Evolutionary conservation across 139 green algal species (phyloP).

Genomic region (Coelastrella sp.): DNA sequence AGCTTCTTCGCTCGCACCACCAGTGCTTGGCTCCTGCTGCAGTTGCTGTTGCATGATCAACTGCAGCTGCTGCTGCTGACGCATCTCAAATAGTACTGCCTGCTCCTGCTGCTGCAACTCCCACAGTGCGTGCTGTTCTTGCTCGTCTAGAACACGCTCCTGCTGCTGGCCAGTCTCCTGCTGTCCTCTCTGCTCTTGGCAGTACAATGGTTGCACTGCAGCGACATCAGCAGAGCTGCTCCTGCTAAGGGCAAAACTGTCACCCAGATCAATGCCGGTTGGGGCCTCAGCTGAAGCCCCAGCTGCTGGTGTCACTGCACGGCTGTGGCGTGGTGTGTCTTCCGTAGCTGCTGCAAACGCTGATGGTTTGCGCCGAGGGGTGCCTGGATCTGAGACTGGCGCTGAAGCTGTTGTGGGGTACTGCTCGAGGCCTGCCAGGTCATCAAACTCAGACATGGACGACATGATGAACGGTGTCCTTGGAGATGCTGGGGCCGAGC

Average conservation of each 20-base stretch:
- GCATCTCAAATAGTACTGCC: constrained; percentile 20
- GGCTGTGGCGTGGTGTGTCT: neutral
- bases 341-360: neutral
- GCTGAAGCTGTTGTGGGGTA: constrained; percentile 13
- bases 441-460: neutral
- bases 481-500: constrained; percentile 22
- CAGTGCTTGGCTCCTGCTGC: constrained; percentile 11
- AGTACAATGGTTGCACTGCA: neutral
- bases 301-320: neutral
- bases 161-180: neutral
- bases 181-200: neutral
- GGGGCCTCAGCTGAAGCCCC: neutral
- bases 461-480: constrained; percentile 24
- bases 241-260: neutral
- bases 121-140: constrained; percentile 5
- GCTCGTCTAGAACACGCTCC: neutral
- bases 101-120: constrained; percentile 36
- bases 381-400: neutral
- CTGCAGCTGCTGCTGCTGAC: constrained; percentile 25
- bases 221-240: neutral
- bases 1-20: neutral
- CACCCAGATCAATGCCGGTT: neutral
- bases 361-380: neutral
- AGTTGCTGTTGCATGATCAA: constrained; percentile 28
- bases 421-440: neutral